A percentile compares a stretch with the other conserved stretches of the same genome.
These are phyloP conservation scores for Penicillium paxilli DNA, from an alignment of 495 filamentous ascomycete genomes.

Conservation along the genomic window DNA sequence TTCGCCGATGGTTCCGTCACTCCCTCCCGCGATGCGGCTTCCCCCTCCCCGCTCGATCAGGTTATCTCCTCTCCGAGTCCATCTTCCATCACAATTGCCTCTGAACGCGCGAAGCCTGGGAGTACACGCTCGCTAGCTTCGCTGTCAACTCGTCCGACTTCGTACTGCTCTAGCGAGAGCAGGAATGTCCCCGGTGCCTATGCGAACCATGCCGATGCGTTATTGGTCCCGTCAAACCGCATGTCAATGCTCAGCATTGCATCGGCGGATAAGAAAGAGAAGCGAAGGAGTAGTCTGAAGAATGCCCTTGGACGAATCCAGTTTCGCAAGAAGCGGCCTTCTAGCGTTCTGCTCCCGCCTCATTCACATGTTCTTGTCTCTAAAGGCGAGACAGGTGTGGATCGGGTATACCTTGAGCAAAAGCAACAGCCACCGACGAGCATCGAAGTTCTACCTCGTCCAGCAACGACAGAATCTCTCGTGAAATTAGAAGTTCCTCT, in stretches of 20 bases:
- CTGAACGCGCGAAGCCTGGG: conserved; percentile 30
- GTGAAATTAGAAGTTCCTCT: conserved; percentile 39
- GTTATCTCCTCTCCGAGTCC: conserved; percentile 34
- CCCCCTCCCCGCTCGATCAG: conserved; percentile 27
- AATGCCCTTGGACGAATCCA: conserved; percentile 41
- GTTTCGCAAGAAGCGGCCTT: conserved; percentile 42
- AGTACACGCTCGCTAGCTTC: conserved; percentile 45
- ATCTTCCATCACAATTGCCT: conserved; percentile 42
- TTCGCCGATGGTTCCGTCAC: conserved; percentile 29
- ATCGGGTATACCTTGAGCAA: conserved; percentile 32
- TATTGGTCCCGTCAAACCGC: conserved; percentile 16
- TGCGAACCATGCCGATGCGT: conserved; percentile 11
- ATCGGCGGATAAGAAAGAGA: conserved; percentile 34
- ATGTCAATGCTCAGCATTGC: conserved; percentile 34
- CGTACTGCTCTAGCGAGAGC: conserved; percentile 43
- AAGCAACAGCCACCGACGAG: conserved; percentile 12
- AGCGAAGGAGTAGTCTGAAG: conserved; percentile 36
- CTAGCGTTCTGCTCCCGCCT: conserved; percentile 29
- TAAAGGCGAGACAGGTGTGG: conserved; percentile 26
- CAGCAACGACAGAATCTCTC: conserved; percentile 13
- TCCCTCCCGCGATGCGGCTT: conserved; percentile 24
- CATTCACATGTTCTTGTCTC: conserved; percentile 30
- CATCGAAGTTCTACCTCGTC: neutral
- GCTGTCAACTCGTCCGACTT: conserved; percentile 43
- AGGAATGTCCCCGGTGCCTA: conserved; percentile 14